These are phyloP conservation scores for Fusarium duplospermum DNA, from an alignment of 2,329 filamentous ascomycete species.

Conservation along the genomic window DNA sequence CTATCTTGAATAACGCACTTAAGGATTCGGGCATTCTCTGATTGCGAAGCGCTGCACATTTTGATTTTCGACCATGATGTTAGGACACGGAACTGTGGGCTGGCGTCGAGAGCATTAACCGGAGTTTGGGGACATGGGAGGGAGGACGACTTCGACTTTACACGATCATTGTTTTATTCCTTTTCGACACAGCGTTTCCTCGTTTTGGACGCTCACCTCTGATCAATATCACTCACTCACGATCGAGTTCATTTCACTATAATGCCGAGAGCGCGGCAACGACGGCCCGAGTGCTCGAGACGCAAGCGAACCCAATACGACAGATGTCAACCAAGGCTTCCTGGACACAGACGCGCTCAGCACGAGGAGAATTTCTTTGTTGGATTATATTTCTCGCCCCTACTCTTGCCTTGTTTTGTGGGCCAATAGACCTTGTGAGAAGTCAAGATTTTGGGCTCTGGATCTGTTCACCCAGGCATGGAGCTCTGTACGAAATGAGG, in stretches of 20 bases:
- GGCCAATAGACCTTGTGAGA: slow-evolving; percentile 37
- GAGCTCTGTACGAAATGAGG: slow-evolving; percentile 31
- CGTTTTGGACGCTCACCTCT: slow-evolving; percentile 21
- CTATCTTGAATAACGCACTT: slow-evolving; percentile 96
- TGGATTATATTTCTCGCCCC: slow-evolving; percentile 33
- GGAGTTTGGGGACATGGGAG: slow-evolving; percentile 40
- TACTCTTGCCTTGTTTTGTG: slow-evolving; percentile 29
- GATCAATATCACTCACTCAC: slow-evolving; percentile 22
- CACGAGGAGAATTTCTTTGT: slow-evolving; percentile 24
- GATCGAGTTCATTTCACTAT: slow-evolving; percentile 12
- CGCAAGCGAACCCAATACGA: slow-evolving; percentile 8
- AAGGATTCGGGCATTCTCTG: slow-evolving; percentile 97
- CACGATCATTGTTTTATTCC: slow-evolving; percentile 35
- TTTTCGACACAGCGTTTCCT: slow-evolving; percentile 33
- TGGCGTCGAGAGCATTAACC: slow-evolving; percentile 45
- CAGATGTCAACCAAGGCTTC: slow-evolving; percentile 18
- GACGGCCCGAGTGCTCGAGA: slow-evolving; percentile 21
- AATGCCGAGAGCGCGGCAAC: slow-evolving; percentile 22
- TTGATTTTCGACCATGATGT: slow-evolving; percentile 37
- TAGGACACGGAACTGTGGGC: slow-evolving; percentile 38
- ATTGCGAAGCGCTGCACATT: slow-evolving; percentile 47
- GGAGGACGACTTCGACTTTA: slow-evolving; percentile 41
- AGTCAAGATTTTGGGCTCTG: slow-evolving; percentile 27
- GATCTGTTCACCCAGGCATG: slow-evolving; percentile 28
- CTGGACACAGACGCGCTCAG: slow-evolving; percentile 24